Percentiles rank a stretch among this genome's conserved stretches.
These are phyloP conservation scores for Galerina sulciceps DNA, from an alignment of 768 basidiomycete species.

Conservation along the genomic window DNA sequence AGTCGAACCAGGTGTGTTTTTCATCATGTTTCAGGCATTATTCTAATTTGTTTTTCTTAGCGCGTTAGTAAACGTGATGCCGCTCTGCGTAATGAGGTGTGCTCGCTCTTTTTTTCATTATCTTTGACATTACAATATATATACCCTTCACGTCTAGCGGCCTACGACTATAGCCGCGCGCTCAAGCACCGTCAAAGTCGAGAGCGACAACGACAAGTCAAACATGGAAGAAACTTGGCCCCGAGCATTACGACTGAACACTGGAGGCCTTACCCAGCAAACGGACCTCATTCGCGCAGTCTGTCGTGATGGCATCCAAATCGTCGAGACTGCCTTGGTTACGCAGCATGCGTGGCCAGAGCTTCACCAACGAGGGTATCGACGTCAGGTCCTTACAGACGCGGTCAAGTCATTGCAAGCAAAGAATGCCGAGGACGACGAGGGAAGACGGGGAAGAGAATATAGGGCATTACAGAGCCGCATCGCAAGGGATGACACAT, in stretches of 20 bases:
- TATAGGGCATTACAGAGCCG: neutral
- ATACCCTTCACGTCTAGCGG: too few relatives aligned
- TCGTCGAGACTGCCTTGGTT: neutral
- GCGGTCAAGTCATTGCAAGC: neutral
- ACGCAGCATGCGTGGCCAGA: conserved; percentile 4
- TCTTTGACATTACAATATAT: too few relatives aligned
- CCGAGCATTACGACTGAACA: neutral
- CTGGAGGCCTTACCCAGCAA: neutral
- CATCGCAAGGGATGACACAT: conserved; percentile 4
- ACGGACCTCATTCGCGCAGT: neutral
- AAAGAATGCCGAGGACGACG: neutral
- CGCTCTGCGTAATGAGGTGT: too few relatives aligned
- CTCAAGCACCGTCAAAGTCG: neutral
- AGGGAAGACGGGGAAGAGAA: too few relatives aligned
- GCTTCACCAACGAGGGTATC: neutral
- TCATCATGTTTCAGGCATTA: too few relatives aligned
- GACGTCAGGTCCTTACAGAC: neutral
- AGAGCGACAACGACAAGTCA: neutral
- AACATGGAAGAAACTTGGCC: neutral
- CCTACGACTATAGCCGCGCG: too few relatives aligned
- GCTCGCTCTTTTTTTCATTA: too few relatives aligned
- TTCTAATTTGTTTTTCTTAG: too few relatives aligned
- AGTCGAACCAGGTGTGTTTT: too few relatives aligned
- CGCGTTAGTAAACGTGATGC: too few relatives aligned
- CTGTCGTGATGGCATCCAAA: conserved; percentile 1